Conservation (phyloP, 176 grass and related monocot genomes). For the Oryza australiensis region DNA sequence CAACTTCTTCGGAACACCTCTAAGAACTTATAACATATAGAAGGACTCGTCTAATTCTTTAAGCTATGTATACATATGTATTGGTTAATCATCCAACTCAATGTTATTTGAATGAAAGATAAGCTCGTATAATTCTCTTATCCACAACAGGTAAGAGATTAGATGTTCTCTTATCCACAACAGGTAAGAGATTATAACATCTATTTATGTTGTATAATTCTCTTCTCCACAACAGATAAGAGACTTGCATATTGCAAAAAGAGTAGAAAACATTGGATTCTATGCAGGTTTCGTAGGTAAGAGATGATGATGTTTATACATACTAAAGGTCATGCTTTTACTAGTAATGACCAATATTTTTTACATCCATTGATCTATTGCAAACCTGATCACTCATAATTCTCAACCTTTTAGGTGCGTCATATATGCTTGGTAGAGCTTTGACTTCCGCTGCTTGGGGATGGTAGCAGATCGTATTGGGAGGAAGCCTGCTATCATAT, state of each 20-base stretch:
- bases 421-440: slow-evolving; percentile 92
- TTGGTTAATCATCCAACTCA: too few relatives aligned
- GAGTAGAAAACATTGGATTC: slow-evolving; percentile 94
- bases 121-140: too few relatives aligned
- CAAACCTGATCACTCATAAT: background rate
- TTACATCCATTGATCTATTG: background rate
- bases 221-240: slow-evolving; percentile 59
- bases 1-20: too few relatives aligned
- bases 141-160: too few relatives aligned
- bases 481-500: slow-evolving; percentile 85
- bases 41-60: too few relatives aligned
- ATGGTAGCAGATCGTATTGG: slow-evolving; percentile 76
- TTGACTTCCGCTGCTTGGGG: slow-evolving; percentile 82
- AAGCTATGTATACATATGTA: too few relatives aligned
- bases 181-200: too few relatives aligned
- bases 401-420: slow-evolving; percentile 56
- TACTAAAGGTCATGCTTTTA: too few relatives aligned
- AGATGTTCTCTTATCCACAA: too few relatives aligned
- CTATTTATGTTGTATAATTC: background rate
- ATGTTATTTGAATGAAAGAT: too few relatives aligned
- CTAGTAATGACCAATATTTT: background rate
- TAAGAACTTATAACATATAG: too few relatives aligned
- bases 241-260: slow-evolving; percentile 83
- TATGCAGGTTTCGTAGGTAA: slow-evolving; percentile 95
- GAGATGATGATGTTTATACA: background rate